Percentiles rank a stretch among this genome's conserved stretches.
Evolutionary conservation across 768 basidiomycete species (phyloP).

Genomic region (Hericium erinaceus): DNA sequence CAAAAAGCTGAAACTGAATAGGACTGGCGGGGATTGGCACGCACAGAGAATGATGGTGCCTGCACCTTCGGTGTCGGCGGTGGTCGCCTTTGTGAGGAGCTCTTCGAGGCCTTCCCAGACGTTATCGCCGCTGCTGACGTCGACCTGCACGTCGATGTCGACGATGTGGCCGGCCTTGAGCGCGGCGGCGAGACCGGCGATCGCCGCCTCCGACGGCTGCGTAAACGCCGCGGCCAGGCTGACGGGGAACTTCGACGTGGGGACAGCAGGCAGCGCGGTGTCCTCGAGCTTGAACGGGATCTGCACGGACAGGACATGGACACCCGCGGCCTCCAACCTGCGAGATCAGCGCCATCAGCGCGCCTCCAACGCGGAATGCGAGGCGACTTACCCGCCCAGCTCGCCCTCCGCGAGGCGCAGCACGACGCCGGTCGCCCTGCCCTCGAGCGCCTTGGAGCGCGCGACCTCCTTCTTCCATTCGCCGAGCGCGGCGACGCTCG

Average conservation of each 20-base stretch:
- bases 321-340: conserved; percentile 6
- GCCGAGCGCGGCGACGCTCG: conserved; percentile 42
- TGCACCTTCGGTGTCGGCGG: conserved; percentile 21
- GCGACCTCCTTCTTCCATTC: conserved; percentile 48
- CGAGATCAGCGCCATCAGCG: neutral
- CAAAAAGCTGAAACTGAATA: too few relatives aligned
- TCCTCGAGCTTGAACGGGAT: conserved; percentile 54
- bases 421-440: conserved; percentile 47
- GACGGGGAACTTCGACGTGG: conserved; percentile 31
- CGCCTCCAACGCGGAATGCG: neutral
- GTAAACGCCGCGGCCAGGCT: conserved; percentile 53
- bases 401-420: conserved; percentile 3
- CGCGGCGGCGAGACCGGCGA: conserved; percentile 57
- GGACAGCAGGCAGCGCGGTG: conserved; percentile 28
- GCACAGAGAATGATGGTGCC: conserved; percentile 60
- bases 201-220: conserved; percentile 35
- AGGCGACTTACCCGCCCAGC: conserved; percentile 36
- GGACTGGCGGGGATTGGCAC: neutral
- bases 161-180: conserved; percentile 52
- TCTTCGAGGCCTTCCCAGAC: conserved; percentile 65
- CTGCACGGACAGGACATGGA: conserved; percentile 40
- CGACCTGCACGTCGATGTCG: conserved; percentile 59
- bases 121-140: conserved; percentile 39
- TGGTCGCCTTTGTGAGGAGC: conserved; percentile 52
- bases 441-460: conserved; percentile 26